A percentile compares a stretch with the other conserved stretches of the same genome.
These are phyloP conservation scores for Pythium coloratum DNA, from an alignment of 352 stramenopile species.

Conservation along the genomic window DNA sequence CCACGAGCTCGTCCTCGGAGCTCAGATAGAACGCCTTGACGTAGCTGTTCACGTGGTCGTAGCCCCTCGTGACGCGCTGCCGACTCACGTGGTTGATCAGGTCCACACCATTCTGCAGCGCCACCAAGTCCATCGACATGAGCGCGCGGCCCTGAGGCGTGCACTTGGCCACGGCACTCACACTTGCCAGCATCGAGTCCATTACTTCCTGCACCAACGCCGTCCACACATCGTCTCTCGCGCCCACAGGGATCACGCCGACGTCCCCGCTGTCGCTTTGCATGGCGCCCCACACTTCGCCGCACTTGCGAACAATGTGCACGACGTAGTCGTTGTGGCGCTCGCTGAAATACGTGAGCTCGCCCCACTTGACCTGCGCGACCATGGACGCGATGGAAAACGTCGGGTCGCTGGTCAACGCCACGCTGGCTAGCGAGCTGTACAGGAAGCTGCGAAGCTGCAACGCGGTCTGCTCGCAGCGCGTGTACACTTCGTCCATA, in stretches of 20 bases:
- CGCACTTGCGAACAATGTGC: conserved; percentile 74
- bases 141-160: conserved; percentile 94
- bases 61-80: conserved; percentile 42
- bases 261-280: conserved; percentile 57
- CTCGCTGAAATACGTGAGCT: conserved; percentile 60
- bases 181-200: conserved; percentile 90
- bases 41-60: conserved; percentile 77
- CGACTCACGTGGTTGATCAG: conserved; percentile 80
- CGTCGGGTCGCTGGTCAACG: conserved; percentile 42
- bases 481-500: conserved; percentile 68
- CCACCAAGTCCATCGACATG: conserved; percentile 96
- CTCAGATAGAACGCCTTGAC: conserved; percentile 91
- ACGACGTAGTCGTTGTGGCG: conserved; percentile 82
- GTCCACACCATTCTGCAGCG: conserved; percentile 82
- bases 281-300: conserved; percentile 72
- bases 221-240: conserved; percentile 78
- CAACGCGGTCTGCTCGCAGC: conserved; percentile 41
- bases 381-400: conserved; percentile 45
- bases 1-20: conserved; percentile 67
- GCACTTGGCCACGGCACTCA: conserved; percentile 87
- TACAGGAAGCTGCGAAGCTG: conserved; percentile 75
- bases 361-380: conserved; percentile 56
- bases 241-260: conserved; percentile 61
- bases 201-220: conserved; percentile 85
- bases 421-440: conserved; percentile 39